Evolutionary conservation across 1,284 basidiomycete species (phyloP).

Genomic region (Megacollybia platyphylla): DNA sequence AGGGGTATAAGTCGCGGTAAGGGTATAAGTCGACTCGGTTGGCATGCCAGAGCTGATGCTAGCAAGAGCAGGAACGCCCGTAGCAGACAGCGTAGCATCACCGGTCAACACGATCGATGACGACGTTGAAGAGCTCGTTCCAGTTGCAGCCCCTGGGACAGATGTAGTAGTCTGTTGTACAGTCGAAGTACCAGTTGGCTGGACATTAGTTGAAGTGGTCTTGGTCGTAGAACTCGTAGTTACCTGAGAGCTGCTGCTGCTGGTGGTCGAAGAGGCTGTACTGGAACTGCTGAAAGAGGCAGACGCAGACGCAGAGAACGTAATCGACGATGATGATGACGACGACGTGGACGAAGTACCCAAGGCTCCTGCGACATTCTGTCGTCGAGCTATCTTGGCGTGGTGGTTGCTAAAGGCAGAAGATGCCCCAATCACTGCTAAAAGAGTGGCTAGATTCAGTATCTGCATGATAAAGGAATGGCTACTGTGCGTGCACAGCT

Average conservation of each 20-base stretch:
- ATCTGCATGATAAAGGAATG: too few species aligned
- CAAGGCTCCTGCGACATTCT: slow-evolving; percentile 8
- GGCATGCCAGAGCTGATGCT: slow-evolving; percentile 60
- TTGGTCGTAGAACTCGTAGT: slow-evolving; percentile 9
- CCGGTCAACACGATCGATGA: neutral
- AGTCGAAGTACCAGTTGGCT: neutral
- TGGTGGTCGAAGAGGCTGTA: slow-evolving; percentile 12
- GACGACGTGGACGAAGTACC: slow-evolving; percentile 9
- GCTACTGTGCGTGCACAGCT: too few species aligned
- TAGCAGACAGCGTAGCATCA: slow-evolving; percentile 7
- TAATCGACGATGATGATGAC: slow-evolving; percentile 1
- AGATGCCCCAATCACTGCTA: too few species aligned
- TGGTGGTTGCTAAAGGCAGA: slow-evolving; percentile 3
- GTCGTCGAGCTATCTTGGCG: slow-evolving; percentile 13
- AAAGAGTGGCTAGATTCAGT: too few species aligned
- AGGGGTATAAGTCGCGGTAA: slow-evolving; percentile 38
- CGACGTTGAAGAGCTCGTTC: slow-evolving; percentile 10
- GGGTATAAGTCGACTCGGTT: slow-evolving; percentile 33
- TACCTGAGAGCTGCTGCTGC: slow-evolving; percentile 11
- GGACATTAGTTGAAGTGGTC: too few species aligned
- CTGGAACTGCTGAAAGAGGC: slow-evolving; percentile 9
- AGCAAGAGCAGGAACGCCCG: slow-evolving; percentile 39
- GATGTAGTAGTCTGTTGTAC: slow-evolving; percentile 6
- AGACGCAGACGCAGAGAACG: slow-evolving; percentile 10
- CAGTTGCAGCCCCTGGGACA: slow-evolving; percentile 16